phyloP scores from a whole-genome alignment of 305 asterid genomes.

The Stenogyne calaminthoides region DNA sequence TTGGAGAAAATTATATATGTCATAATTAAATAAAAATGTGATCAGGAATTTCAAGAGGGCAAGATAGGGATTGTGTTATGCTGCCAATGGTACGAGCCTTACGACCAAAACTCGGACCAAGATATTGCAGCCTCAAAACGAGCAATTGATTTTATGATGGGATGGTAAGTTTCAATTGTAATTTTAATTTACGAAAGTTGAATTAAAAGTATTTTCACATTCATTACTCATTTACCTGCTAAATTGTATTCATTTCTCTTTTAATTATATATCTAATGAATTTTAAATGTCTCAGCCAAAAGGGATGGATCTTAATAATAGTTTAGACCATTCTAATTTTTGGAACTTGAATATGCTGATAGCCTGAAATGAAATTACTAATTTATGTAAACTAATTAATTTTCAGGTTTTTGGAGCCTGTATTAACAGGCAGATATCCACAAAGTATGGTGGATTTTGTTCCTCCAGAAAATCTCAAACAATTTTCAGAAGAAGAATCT shows the following conservation, averaged over 20 bases:
- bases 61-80: slow-evolving; percentile 39
- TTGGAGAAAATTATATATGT: no score
- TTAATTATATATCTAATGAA: no score
- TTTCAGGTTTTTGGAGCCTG: slow-evolving; percentile 54
- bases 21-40: not conserved
- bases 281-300: no score
- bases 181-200: no score
- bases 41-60: slow-evolving; percentile 43
- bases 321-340: no score
- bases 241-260: not conserved
- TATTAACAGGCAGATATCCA: slow-evolving; percentile 43
- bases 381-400: not conserved
- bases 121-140: slow-evolving; percentile 37
- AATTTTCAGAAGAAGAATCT: slow-evolving; percentile 39
- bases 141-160: slow-evolving; percentile 43
- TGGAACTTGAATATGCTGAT: no score
- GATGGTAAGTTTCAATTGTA: slow-evolving; percentile 32
- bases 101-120: slow-evolving; percentile 1
- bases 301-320: no score
- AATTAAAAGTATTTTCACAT: no score
- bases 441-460: slow-evolving; percentile 39
- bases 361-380: not conserved
- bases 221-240: no score
- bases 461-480: slow-evolving; percentile 31
- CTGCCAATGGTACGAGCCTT: slow-evolving; percentile 40